phyloP scores from a whole-genome alignment of 2,329 filamentous ascomycete genomes.

The Fusarium transvaalense region DNA sequence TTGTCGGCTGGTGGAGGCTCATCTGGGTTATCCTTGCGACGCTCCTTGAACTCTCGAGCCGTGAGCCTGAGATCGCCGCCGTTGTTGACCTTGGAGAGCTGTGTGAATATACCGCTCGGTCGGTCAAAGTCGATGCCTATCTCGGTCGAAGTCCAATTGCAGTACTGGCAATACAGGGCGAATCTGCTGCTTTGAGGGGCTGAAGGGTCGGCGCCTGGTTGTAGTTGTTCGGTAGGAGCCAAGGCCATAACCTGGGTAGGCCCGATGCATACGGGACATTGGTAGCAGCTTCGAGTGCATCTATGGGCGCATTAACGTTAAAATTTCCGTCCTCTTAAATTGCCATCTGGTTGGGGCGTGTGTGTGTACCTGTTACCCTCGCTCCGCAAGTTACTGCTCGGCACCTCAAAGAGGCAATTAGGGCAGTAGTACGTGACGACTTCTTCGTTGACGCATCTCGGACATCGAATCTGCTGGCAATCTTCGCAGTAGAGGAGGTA shows the following conservation, averaged over 20 bases:
- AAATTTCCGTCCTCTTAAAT: conserved; percentile 15
- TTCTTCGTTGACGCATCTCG: conserved; percentile 91
- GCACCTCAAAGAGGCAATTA: conserved; percentile 94
- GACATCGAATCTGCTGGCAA: conserved; percentile 95
- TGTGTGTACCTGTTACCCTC: conserved; percentile 85
- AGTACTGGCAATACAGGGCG: conserved; percentile 88
- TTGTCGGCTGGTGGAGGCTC: conserved; percentile 56
- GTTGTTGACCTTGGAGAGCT: conserved; percentile 79
- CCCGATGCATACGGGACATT: conserved; percentile 89
- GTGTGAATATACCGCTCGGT: conserved; percentile 84
- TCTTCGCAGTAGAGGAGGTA: conserved; percentile 97
- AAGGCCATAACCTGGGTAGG: conserved; percentile 81
- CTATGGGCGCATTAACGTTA: conserved; percentile 58
- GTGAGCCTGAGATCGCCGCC: conserved; percentile 66
- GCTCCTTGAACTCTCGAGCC: conserved; percentile 64
- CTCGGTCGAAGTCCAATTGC: conserved; percentile 91
- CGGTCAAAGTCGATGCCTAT: conserved; percentile 92
- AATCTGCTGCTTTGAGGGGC: conserved; percentile 67
- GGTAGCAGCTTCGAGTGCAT: conserved; percentile 94
- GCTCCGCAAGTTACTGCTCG: conserved; percentile 89
- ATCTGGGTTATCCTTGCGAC: conserved; percentile 61
- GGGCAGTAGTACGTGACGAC: conserved; percentile 96
- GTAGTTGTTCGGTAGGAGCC: conserved; percentile 65
- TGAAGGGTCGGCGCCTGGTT: conserved; percentile 58
- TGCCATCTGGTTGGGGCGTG: no score